A percentile compares a stretch with the other conserved stretches of the same genome.
These are phyloP conservation scores for Chaetoceros tenuissimus DNA, from an alignment of 108 stramenopile genomes.

Conservation along the genomic window DNA sequence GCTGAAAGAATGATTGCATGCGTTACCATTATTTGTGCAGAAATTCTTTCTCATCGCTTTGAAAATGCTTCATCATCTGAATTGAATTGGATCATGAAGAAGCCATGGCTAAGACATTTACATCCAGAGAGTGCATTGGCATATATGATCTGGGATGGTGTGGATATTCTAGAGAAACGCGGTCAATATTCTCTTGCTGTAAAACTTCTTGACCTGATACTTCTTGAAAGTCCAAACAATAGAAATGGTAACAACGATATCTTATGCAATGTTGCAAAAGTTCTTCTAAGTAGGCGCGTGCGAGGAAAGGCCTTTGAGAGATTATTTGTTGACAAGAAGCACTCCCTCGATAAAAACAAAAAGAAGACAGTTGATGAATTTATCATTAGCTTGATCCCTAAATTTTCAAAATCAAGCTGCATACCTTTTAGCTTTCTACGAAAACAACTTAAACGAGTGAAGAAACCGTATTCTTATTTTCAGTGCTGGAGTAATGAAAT, in stretches of 20 bases:
- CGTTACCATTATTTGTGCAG: conserved; percentile 28
- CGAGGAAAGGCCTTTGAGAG: conserved; percentile 78
- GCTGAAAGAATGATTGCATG: conserved; percentile 50
- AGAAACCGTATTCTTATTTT: conserved; percentile 37
- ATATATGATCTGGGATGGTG: conserved; percentile 68
- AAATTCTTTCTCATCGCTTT: conserved; percentile 33
- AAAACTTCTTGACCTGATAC: conserved; percentile 32
- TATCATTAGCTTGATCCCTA: conserved; percentile 2
- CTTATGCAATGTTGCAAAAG: conserved; percentile 5
- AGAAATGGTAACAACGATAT: not conserved
- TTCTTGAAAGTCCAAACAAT: conserved; percentile 12
- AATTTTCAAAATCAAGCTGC: conserved; percentile 16
- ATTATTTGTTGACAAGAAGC: conserved; percentile 57
- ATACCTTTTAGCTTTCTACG: conserved; percentile 64
- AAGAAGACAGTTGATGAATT: conserved; percentile 7
- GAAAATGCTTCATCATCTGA: conserved; percentile 5
- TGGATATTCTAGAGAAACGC: conserved; percentile 51
- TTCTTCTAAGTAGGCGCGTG: conserved; percentile 48
- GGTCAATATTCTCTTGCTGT: conserved; percentile 39
- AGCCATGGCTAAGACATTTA: conserved; percentile 78
- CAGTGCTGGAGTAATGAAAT: conserved; percentile 26
- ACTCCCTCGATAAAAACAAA: conserved; percentile 10
- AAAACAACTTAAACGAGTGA: conserved; percentile 50
- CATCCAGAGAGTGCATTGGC: conserved; percentile 63
- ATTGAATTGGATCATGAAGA: conserved; percentile 3